phyloP scores from a whole-genome alignment of 306 rosid species.

The Quercus variabilis region DNA sequence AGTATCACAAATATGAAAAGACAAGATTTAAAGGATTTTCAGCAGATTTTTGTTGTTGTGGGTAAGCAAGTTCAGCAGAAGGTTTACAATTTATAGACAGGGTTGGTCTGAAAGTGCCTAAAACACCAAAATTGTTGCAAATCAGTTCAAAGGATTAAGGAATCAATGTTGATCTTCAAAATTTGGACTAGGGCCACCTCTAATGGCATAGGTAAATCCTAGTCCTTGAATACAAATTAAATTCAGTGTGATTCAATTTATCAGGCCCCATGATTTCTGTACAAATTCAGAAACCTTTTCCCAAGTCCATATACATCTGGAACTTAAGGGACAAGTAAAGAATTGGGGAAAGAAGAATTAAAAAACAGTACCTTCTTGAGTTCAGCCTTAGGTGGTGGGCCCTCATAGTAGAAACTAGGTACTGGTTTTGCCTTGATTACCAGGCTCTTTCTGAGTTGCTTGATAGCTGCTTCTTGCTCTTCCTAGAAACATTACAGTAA shows the following conservation, averaged over 20 bases:
- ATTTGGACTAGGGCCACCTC: slow-evolving; percentile 2
- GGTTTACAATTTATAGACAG: background rate
- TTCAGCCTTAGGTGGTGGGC: slow-evolving; percentile 78
- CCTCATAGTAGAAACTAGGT: slow-evolving; percentile 89
- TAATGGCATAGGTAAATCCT: background rate
- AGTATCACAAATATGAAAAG: background rate
- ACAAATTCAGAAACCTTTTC: slow-evolving; percentile 10
- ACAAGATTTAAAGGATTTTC: background rate
- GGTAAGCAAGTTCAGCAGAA: background rate
- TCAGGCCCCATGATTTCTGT: background rate
- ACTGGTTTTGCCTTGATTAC: slow-evolving; percentile 94
- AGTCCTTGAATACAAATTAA: background rate
- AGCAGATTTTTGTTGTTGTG: no score
- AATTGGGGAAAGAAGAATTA: slow-evolving; percentile 3
- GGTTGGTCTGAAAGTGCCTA: background rate
- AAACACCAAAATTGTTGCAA: background rate
- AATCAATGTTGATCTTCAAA: background rate
- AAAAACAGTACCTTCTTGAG: slow-evolving; percentile 67
- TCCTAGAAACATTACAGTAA: slow-evolving; percentile 48
- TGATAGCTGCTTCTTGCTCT: slow-evolving; percentile 92
- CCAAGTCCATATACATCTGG: slow-evolving; percentile 6
- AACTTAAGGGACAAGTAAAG: slow-evolving; percentile 1
- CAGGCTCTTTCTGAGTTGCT: slow-evolving; percentile 76
- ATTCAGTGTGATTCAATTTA: background rate
- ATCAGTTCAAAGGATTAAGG: background rate